Conservation (phyloP, 148 eudicot genomes). For the Rhododendron simsii region DNA sequence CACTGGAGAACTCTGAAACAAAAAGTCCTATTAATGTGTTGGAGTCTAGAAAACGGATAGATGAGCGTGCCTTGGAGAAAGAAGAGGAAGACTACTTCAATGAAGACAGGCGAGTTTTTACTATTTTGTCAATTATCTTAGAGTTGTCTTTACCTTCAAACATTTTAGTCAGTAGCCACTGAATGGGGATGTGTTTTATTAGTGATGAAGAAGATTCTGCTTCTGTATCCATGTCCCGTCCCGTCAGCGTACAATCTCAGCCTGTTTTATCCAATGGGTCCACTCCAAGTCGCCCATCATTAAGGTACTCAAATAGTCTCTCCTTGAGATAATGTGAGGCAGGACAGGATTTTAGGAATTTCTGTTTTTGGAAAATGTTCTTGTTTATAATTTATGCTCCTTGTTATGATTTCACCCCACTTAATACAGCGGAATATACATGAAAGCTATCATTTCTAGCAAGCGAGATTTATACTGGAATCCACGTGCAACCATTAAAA, state of each 20-base stretch:
- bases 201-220: slow-evolving; percentile 98
- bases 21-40: slow-evolving; percentile 29
- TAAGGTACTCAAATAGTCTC: slow-evolving; percentile 42
- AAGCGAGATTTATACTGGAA: background rate
- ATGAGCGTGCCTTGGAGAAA: slow-evolving; percentile 91
- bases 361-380: background rate
- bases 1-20: slow-evolving; percentile 54
- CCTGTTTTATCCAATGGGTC: slow-evolving; percentile 63
- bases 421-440: background rate
- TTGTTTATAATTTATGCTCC: background rate
- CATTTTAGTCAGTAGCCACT: slow-evolving; percentile 2
- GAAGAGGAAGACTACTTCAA: slow-evolving; percentile 98
- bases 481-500: background rate
- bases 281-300: slow-evolving; percentile 30
- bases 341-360: background rate
- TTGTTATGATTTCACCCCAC: background rate
- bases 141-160: background rate
- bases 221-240: slow-evolving; percentile 47
- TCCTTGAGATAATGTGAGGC: background rate
- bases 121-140: background rate
- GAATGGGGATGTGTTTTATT: slow-evolving; percentile 13
- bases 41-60: slow-evolving; percentile 70
- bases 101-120: slow-evolving; percentile 63
- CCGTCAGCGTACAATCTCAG: slow-evolving; percentile 31
- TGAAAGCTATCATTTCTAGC: background rate